A percentile compares a stretch with the other conserved stretches of the same genome.
These are phyloP conservation scores for Yamadazyma dushanensis DNA, from an alignment of 1,139 yeast species.

Conservation along the genomic window DNA sequence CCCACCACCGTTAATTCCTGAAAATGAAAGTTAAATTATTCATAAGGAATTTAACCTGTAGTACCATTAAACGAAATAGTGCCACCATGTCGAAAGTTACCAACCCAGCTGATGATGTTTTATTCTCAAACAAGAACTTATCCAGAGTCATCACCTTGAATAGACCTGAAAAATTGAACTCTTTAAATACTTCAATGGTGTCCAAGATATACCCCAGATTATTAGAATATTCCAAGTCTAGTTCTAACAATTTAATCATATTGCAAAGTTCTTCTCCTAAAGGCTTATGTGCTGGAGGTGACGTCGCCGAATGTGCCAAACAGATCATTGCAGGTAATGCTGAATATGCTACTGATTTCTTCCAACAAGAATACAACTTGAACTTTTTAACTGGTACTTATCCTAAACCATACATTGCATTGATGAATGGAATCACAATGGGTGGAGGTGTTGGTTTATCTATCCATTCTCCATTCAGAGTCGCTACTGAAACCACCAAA, in stretches of 20 bases:
- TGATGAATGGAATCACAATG: slow-evolving; percentile 94
- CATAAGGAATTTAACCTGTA: slow-evolving; percentile 4
- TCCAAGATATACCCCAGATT: slow-evolving; percentile 71
- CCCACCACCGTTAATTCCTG: neutral
- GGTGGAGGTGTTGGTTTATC: slow-evolving; percentile 97
- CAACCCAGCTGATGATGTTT: slow-evolving; percentile 43
- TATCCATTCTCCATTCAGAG: slow-evolving; percentile 90
- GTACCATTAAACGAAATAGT: slow-evolving; percentile 3
- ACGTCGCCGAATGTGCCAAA: slow-evolving; percentile 74
- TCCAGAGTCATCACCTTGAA: slow-evolving; percentile 79
- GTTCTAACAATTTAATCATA: slow-evolving; percentile 62
- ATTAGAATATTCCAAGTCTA: slow-evolving; percentile 72
- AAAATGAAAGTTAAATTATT: slow-evolving; percentile 6
- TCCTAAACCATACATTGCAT: slow-evolving; percentile 78
- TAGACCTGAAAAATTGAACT: slow-evolving; percentile 82
- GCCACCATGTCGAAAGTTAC: slow-evolving; percentile 4
- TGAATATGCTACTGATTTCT: slow-evolving; percentile 61
- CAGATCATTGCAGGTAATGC: slow-evolving; percentile 51
- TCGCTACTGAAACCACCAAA: slow-evolving; percentile 85
- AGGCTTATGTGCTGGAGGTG: slow-evolving; percentile 91
- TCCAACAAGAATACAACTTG: slow-evolving; percentile 77
- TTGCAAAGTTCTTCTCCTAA: slow-evolving; percentile 66
- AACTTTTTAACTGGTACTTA: slow-evolving; percentile 79
- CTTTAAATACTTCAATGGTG: slow-evolving; percentile 80
- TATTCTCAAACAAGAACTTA: slow-evolving; percentile 60